Conservation (phyloP, 352 stramenopile species). For the Globisporangium takayamanum region DNA sequence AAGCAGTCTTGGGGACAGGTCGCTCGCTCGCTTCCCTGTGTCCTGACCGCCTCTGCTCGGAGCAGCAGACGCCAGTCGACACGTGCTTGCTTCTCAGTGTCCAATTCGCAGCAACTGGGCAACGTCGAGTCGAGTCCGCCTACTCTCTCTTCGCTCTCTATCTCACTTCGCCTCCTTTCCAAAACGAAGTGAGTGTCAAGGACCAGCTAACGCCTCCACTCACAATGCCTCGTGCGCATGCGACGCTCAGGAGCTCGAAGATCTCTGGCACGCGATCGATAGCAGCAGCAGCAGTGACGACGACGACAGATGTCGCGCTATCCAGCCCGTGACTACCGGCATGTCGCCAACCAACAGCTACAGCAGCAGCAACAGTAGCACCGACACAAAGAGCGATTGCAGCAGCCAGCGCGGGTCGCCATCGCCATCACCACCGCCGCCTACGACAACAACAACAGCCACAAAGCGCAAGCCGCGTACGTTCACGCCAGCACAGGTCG, state of each 20-base stretch:
- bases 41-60: too few relatives aligned
- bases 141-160: too few relatives aligned
- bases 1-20: too few relatives aligned
- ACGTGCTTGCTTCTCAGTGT: too few relatives aligned
- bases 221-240: neutral
- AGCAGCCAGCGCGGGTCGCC: neutral
- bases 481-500: conserved; percentile 7
- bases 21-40: too few relatives aligned
- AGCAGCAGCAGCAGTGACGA: neutral
- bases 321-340: too few relatives aligned
- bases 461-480: conserved; percentile 7
- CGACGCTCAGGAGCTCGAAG: conserved; percentile 3
- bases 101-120: too few relatives aligned
- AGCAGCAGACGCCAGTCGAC: too few relatives aligned
- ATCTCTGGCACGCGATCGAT: conserved; percentile 6
- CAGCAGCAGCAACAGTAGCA: neutral
- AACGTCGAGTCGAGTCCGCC: too few relatives aligned
- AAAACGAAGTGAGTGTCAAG: too few relatives aligned
- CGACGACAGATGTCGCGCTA: neutral
- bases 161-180: too few relatives aligned
- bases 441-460: neutral
- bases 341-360: too few relatives aligned
- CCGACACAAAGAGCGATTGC: neutral
- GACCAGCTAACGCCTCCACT: neutral
- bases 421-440: neutral